Evolutionary conservation across 768 basidiomycete genomes (phyloP).

Genomic region (Suillus subalutaceus): DNA sequence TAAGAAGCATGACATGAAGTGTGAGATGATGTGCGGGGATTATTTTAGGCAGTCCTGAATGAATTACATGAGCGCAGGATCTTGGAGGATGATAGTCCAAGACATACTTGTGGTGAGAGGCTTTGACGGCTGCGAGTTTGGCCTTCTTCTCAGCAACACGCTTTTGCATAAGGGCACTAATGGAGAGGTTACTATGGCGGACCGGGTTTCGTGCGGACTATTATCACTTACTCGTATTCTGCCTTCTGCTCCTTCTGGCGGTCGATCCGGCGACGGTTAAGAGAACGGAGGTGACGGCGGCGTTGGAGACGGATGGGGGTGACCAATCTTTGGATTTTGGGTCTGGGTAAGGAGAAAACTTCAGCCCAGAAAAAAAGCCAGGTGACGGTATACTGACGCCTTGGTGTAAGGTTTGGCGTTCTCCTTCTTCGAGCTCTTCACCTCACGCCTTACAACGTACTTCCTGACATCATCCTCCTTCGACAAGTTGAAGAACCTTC

Average conservation of each 20-base stretch:
- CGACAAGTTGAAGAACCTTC: constrained; percentile 94
- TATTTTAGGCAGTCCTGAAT: constrained; percentile 15
- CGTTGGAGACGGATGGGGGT: constrained; percentile 96
- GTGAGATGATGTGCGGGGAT: constrained; percentile 4
- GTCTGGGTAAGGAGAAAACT: constrained; percentile 45
- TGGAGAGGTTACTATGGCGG: not conserved
- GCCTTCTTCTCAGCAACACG: constrained; percentile 93
- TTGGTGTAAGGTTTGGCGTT: constrained; percentile 94
- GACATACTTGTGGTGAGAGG: constrained; percentile 76
- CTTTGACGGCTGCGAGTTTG: constrained; percentile 86
- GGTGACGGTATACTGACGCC: constrained; percentile 61
- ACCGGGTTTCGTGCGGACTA: not conserved
- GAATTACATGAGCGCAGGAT: not conserved
- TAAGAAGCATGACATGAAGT: constrained; percentile 14
- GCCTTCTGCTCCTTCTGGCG: constrained; percentile 93
- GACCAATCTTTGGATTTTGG: constrained; percentile 96
- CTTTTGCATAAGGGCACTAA: constrained; percentile 76
- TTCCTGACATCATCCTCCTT: constrained; percentile 99
- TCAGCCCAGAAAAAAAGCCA: constrained; percentile 8
- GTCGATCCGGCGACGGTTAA: constrained; percentile 87
- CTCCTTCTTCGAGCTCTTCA: constrained; percentile 86
- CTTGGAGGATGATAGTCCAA: not conserved
- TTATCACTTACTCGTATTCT: constrained; percentile 78
- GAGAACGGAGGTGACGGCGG: constrained; percentile 86
- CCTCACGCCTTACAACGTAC: constrained; percentile 93